Evolutionary conservation across 192 early-diverging fungal genomes (phyloP).

Genomic region (Umbelopsis vinacea): DNA sequence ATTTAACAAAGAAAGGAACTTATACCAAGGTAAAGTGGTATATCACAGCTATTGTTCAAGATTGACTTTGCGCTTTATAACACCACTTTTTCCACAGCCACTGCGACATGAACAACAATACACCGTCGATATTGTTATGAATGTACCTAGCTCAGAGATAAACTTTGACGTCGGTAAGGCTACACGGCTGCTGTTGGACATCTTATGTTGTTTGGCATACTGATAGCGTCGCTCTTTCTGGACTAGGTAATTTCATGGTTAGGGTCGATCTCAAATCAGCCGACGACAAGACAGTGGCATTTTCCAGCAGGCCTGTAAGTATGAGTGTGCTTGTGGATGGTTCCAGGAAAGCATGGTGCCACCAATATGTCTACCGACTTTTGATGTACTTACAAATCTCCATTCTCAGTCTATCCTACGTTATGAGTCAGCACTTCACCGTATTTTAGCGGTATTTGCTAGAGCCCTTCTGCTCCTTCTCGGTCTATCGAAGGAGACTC

Average conservation of each 20-base stretch:
- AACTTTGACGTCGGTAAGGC: slow-evolving; percentile 40
- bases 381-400: neutral
- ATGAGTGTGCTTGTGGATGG: neutral
- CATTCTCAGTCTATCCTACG: slow-evolving; percentile 33
- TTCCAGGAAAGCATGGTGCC: neutral
- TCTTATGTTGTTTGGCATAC: too few species aligned
- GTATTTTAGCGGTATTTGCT: slow-evolving; percentile 32
- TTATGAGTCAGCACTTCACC: slow-evolving; percentile 36
- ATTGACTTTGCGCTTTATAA: too few species aligned
- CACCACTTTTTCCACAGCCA: slow-evolving; percentile 9
- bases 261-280: slow-evolving; percentile 30
- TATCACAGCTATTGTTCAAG: neutral
- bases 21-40: neutral
- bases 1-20: slow-evolving; percentile 11
- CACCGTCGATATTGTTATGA: slow-evolving; percentile 30
- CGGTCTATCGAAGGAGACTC: slow-evolving; percentile 36
- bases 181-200: too few species aligned
- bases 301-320: slow-evolving; percentile 54
- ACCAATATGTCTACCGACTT: neutral
- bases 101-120: slow-evolving; percentile 39
- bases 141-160: slow-evolving; percentile 37
- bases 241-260: slow-evolving; percentile 50
- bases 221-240: too few species aligned
- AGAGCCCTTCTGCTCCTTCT: slow-evolving; percentile 35
- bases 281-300: slow-evolving; percentile 43